These are phyloP conservation scores for Ceratocystis colombiana DNA, from an alignment of 2,329 filamentous ascomycete species.

Conservation along the genomic window DNA sequence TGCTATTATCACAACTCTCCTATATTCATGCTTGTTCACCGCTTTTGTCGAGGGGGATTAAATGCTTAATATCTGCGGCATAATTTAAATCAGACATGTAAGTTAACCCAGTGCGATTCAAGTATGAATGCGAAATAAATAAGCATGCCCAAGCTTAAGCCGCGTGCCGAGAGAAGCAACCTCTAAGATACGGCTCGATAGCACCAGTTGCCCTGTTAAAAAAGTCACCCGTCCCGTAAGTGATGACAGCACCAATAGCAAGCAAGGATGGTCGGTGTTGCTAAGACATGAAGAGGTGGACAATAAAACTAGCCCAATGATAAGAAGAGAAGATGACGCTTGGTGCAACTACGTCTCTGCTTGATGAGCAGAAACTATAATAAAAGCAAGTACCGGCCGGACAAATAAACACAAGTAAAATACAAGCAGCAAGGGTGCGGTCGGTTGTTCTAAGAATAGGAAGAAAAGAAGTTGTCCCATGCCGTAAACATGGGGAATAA, in stretches of 20 bases:
- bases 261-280: too few species aligned
- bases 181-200: not conserved
- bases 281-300: not conserved
- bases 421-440: not conserved
- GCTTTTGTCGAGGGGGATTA: not conserved
- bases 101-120: too few species aligned
- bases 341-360: not conserved
- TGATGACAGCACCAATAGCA: not conserved
- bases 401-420: not conserved
- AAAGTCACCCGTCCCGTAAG: not conserved
- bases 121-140: not conserved
- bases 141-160: not conserved
- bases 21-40: conserved; percentile 7
- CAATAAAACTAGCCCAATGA: not conserved
- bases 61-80: not conserved
- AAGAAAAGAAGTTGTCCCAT: not conserved
- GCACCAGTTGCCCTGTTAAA: not conserved
- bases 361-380: not conserved
- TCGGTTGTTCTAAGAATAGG: conserved; percentile 3
- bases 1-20: not conserved
- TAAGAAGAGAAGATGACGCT: not conserved
- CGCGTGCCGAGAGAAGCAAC: not conserved
- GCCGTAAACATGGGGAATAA: not conserved
- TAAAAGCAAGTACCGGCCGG: not conserved
- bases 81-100: not conserved